Percentiles rank a stretch among this genome's conserved stretches.
Evolutionary conservation across 495 filamentous ascomycete species (phyloP).

Genomic region (Daldinia bambusicola): DNA sequence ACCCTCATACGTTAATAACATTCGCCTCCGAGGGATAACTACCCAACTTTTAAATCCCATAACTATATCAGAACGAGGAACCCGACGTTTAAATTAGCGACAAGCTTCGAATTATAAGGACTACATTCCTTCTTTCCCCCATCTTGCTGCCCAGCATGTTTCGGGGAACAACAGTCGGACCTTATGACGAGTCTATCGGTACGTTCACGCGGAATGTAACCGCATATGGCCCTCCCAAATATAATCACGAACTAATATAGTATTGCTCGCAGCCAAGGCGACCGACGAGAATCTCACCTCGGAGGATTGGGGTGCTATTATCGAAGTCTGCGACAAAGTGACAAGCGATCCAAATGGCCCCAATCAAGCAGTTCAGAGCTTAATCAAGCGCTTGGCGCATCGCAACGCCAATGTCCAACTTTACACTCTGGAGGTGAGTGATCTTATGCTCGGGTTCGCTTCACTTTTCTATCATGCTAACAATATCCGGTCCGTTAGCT

Average conservation of each 20-base stretch:
- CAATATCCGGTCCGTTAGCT: slow-evolving; percentile 60
- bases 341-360: slow-evolving; percentile 66
- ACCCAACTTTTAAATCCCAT: neutral
- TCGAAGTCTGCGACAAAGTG: slow-evolving; percentile 98
- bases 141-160: slow-evolving; percentile 56
- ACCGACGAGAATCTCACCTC: slow-evolving; percentile 98
- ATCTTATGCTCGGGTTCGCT: neutral
- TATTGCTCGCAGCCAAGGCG: slow-evolving; percentile 77
- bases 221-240: slow-evolving; percentile 18
- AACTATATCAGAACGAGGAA: neutral
- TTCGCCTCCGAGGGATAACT: slow-evolving; percentile 3
- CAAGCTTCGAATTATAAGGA: slow-evolving; percentile 2
- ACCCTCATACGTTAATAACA: slow-evolving; percentile 14
- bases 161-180: slow-evolving; percentile 60
- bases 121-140: slow-evolving; percentile 15
- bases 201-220: slow-evolving; percentile 34
- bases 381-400: slow-evolving; percentile 97
- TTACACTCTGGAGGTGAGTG: slow-evolving; percentile 89
- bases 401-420: slow-evolving; percentile 99
- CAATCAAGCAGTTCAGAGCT: slow-evolving; percentile 90
- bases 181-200: slow-evolving; percentile 65
- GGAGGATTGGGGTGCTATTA: slow-evolving; percentile 98
- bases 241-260: slow-evolving; percentile 18
- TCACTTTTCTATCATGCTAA: slow-evolving; percentile 5
- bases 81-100: slow-evolving; percentile 3